A percentile compares a stretch with the other conserved stretches of the same genome.
phyloP scores from a whole-genome alignment of 208 protist genomes.

The Trypanosoma boissoni region DNA sequence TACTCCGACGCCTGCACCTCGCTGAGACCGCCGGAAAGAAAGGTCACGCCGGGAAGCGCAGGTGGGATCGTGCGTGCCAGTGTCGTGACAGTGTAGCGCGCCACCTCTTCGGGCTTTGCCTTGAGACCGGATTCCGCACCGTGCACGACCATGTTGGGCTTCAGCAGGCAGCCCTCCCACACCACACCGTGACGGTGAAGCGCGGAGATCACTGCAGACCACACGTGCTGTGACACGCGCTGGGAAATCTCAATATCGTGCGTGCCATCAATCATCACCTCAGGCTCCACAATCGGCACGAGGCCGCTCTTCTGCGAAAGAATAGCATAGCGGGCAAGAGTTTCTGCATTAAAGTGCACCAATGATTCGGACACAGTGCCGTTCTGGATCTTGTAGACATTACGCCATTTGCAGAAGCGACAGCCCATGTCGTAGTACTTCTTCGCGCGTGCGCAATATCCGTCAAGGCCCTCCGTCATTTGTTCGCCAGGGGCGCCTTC shows the following conservation, averaged over 20 bases:
- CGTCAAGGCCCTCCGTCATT: conserved; percentile 94
- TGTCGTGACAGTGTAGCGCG: conserved; percentile 81
- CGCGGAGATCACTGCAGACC: conserved; percentile 64
- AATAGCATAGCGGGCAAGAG: conserved; percentile 93
- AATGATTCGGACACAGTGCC: conserved; percentile 84
- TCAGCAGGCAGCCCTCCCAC: conserved; percentile 95
- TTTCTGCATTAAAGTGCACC: conserved; percentile 92
- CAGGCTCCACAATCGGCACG: conserved; percentile 97
- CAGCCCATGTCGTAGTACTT: conserved; percentile 95
- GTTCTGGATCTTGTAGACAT: conserved; percentile 93
- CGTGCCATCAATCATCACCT: conserved; percentile 95
- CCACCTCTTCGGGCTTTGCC: conserved; percentile 83
- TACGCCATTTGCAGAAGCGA: conserved; percentile 97
- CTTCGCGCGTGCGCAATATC: conserved; percentile 80
- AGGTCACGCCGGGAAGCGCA: conserved; percentile 93
- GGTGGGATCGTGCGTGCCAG: conserved; percentile 93
- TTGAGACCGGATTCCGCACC: conserved; percentile 72
- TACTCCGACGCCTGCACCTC: conserved; percentile 95
- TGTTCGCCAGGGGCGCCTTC: conserved; percentile 91
- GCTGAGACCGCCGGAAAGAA: conserved; percentile 96
- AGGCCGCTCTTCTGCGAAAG: conserved; percentile 96
- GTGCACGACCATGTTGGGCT: conserved; percentile 97
- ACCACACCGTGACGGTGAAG: conserved; percentile 94
- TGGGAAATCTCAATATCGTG: conserved; percentile 91
- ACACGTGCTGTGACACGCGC: conserved; percentile 83